Evolutionary conservation across 768 basidiomycete species (phyloP), one percentile per base, ranked within the genome.

Genomic region (Trametes sanguinea): DNA sequence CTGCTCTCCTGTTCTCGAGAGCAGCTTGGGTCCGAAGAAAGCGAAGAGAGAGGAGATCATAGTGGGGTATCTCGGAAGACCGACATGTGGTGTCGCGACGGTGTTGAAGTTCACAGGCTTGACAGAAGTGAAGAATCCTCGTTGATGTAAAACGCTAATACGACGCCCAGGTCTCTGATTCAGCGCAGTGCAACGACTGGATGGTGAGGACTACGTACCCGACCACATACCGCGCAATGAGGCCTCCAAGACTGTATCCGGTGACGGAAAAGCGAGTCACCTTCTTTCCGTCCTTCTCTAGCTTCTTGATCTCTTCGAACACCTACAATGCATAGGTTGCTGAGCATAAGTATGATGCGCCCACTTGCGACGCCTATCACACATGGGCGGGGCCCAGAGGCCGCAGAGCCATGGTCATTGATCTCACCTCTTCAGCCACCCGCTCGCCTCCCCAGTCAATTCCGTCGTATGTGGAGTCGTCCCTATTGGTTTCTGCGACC

Each of bases 381-480:
- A 17, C 27, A 29, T 8, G 13, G 3, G 22, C 22, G 22, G 22
- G 22, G 22, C 22, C 22, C 22, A 22, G 22, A 22, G 22, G 22
- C 22, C 22, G 22, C 22, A 22, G 22, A 22, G 22, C 22, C 22
- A 22, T 22, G 22, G 22, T 22, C 2, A 9, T 1, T 30, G 9
- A 30, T 30, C 78, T 39, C 53, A 91, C 92, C 84, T 95, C 93
- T 62, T 86, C 77, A 3, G 90, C 85, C 39, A 94, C 85, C 35
- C 93, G 80, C 74, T 93, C 90, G 40, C 85, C 89, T 60, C 90
- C 87, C 84, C 90, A 90, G 69, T 94, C 92, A 27, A 94, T 83
- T 1, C 92, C 91, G 65, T 94, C 92, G 66, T 92, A 93, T 1
- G 90, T 92, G 9, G 80, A 81, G 32, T 85, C 82, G 33, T 85